Conservation (phyloP, 371 early-diverging fungal species). For the Mortierella sp. region DNA sequence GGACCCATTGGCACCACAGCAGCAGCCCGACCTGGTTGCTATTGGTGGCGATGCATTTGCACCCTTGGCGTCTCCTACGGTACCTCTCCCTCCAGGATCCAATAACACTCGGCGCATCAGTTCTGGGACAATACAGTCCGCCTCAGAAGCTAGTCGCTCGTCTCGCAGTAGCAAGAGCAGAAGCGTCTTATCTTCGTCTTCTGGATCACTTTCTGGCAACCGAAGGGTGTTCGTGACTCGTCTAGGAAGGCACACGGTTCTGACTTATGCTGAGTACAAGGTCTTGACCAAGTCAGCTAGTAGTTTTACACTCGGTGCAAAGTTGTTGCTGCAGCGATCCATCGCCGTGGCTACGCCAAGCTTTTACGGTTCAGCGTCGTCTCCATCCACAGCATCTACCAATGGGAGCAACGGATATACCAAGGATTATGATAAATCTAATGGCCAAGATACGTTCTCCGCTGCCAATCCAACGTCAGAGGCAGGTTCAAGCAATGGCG, state of each 20-base stretch:
- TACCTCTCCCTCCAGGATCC: constrained; percentile 1
- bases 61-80: constrained; percentile 8
- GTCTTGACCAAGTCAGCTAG: constrained; percentile 44
- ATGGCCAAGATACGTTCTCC: constrained; percentile 6
- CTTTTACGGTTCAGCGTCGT: constrained; percentile 17
- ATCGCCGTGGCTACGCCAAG: constrained; percentile 42
- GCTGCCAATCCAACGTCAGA: constrained; percentile 17
- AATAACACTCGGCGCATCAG: constrained; percentile 13
- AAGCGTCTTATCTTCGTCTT: constrained; percentile 20
- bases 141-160: background rate
- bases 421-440: constrained; percentile 6
- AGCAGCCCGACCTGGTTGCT: constrained; percentile 33
- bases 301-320: constrained; percentile 48
- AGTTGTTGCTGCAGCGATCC: constrained; percentile 43
- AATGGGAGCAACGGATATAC: constrained; percentile 1
- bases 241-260: constrained; percentile 38
- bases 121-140: constrained; percentile 3
- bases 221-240: constrained; percentile 52
- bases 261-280: constrained; percentile 51
- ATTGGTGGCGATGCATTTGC: constrained; percentile 3
- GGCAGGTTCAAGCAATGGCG: constrained; percentile 12
- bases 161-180: constrained; percentile 16
- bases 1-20: constrained; percentile 47
- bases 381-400: background rate
- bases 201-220: constrained; percentile 9